Base-by-base conservation (phyloP, 352 stramenopile species). In the Aphanomyces euteiches region DNA sequence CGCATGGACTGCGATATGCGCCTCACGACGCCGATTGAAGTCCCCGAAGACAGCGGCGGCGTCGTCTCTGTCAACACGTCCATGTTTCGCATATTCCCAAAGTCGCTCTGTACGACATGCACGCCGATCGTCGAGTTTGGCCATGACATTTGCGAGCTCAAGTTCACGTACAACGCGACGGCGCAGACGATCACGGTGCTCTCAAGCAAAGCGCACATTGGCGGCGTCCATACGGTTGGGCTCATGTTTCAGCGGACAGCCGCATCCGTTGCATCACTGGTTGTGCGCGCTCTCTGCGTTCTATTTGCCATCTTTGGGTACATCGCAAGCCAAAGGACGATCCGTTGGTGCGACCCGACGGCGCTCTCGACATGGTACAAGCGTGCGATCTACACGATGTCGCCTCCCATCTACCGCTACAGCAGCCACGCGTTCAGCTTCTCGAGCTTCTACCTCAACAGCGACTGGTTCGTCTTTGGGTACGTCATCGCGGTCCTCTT, bases 381-480 rank as follows among this genome's bases (percentile, higher is more conserved):
- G 13, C 58, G 60, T 19, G 10, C 60, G 17, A 37, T 19, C 38
- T 70, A 70, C 47, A 61, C 38, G 12, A 2, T 61, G 7, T n/a
- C 64, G 8, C 64, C 64, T 19, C 7, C 43, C 6, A 19, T 61
- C 13, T 61, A 45, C 28, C 64, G 64, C 8, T 70, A 70, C 19
- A 8, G 7, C 5, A 58, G 40, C 28, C 3, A 34, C n/a, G n/a
- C 64, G n/a, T 13, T 70, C 15, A 39, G 19, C 17, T 40, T 70
- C 37, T 70, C 64, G 19, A 21, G 34, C 47, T 70, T 70, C 60
- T 61, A 4, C 38, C 60, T 59, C 64, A 70, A 70, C 54, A 59
- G 64, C 64, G 64, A 70, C 54, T 41, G 34, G 34, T 70, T 70
- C 40, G 64, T 70, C 47, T 6, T 70, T 8, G 17, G 10, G 37